A percentile compares a stretch with the other conserved stretches of the same genome.
Conservation (phyloP, 108 stramenopile species). For the Fistulifera solaris region DNA sequence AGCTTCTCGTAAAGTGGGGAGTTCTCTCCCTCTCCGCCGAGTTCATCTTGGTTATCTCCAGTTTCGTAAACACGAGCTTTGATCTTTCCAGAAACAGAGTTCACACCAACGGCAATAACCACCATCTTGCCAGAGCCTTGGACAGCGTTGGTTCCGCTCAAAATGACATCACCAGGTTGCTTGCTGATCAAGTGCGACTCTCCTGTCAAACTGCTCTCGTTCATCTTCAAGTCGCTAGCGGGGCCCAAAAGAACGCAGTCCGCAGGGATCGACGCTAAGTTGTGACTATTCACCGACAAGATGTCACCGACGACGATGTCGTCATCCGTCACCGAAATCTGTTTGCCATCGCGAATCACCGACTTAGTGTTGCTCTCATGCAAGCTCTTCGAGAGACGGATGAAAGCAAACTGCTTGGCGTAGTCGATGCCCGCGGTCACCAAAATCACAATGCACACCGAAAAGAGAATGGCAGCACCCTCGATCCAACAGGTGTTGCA, state of each 20-base stretch:
- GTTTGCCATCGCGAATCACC: slow-evolving; percentile 79
- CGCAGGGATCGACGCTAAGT: slow-evolving; percentile 79
- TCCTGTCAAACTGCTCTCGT: slow-evolving; percentile 91
- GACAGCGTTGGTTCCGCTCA: slow-evolving; percentile 58
- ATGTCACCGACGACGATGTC: slow-evolving; percentile 98
- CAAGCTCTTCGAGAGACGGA: slow-evolving; percentile 63
- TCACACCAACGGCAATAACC: slow-evolving; percentile 82
- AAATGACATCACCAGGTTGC: slow-evolving; percentile 57
- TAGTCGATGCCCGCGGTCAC: slow-evolving; percentile 93
- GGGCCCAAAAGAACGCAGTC: slow-evolving; percentile 90
- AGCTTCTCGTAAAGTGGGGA: slow-evolving; percentile 83
- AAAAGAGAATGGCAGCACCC: slow-evolving; percentile 84
- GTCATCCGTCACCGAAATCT: slow-evolving; percentile 60
- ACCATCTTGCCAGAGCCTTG: slow-evolving; percentile 81
- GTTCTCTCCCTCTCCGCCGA: slow-evolving; percentile 54
- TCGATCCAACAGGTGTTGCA: slow-evolving; percentile 88
- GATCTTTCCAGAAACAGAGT: slow-evolving; percentile 83
- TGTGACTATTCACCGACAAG: slow-evolving; percentile 82
- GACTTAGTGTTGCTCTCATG: slow-evolving; percentile 74
- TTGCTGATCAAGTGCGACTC: slow-evolving; percentile 87
- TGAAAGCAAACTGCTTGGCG: slow-evolving; percentile 90
- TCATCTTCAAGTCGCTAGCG: slow-evolving; percentile 77
- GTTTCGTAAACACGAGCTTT: slow-evolving; percentile 74
- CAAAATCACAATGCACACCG: slow-evolving; percentile 82
- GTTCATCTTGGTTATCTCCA: slow-evolving; percentile 50